phyloP scores from a whole-genome alignment of 1,139 yeast species.

The Yamadazyma diospyri region DNA sequence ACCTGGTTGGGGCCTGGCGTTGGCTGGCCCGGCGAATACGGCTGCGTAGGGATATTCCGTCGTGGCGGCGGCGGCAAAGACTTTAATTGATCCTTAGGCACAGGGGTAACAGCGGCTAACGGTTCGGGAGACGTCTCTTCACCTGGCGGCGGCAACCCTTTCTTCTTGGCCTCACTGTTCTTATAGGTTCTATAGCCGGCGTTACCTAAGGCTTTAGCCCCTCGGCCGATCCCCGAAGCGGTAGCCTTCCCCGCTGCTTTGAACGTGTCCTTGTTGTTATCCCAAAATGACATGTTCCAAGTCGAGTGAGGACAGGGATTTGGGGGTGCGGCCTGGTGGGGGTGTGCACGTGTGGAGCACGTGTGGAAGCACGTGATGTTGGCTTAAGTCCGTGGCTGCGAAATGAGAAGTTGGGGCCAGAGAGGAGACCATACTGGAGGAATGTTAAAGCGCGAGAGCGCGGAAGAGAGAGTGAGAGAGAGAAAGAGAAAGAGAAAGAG shows the following conservation, averaged over 20 bases:
- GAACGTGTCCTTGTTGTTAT: conserved; percentile 47
- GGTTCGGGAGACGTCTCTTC: conserved; percentile 4
- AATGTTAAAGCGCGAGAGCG: too few relatives aligned
- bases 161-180: conserved; percentile 29
- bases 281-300: conserved; percentile 53
- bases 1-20: too few relatives aligned
- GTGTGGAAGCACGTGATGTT: too few relatives aligned
- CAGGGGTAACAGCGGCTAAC: conserved; percentile 2
- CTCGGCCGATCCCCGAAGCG: conserved; percentile 47
- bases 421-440: too few relatives aligned
- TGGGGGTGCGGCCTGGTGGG: conserved; percentile 1
- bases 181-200: conserved; percentile 52
- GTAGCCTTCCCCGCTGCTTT: conserved; percentile 47
- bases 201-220: conserved; percentile 43
- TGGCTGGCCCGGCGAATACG: conserved; percentile 3
- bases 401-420: too few relatives aligned
- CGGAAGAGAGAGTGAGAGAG: too few relatives aligned
- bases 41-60: conserved; percentile 15
- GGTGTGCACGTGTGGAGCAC: too few relatives aligned
- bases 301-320: background rate
- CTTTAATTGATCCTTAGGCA: conserved; percentile 22
- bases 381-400: too few relatives aligned
- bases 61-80: conserved; percentile 39
- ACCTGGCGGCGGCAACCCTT: conserved; percentile 16
- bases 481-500: too few relatives aligned